A percentile compares a stretch with the other conserved stretches of the same genome.
Evolutionary conservation across 805 yeast genomes (phyloP).

Genomic region (Allodekkera sacchari): DNA sequence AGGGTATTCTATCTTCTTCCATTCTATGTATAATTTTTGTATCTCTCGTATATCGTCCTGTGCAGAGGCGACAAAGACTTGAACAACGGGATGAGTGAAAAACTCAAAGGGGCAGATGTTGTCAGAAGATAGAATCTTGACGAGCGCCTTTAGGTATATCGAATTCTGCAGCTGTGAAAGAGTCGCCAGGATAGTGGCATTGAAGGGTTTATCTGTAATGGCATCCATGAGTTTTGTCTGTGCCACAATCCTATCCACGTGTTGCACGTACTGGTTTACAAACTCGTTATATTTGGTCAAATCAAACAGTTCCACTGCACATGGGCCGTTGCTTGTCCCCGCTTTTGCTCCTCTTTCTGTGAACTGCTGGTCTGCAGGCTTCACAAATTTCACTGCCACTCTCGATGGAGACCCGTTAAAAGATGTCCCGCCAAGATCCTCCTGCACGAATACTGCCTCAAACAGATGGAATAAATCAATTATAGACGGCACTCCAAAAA

Average conservation of each 20-base stretch:
- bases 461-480: slow-evolving; percentile 20
- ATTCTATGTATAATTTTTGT: slow-evolving; percentile 45
- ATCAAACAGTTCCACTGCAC: too few species aligned
- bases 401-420: slow-evolving; percentile 9
- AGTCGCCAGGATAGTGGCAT: background rate
- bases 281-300: background rate
- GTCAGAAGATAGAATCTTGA: slow-evolving; percentile 50
- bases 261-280: slow-evolving; percentile 3
- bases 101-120: slow-evolving; percentile 72
- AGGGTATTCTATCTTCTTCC: slow-evolving; percentile 41
- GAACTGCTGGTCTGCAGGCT: slow-evolving; percentile 18
- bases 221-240: too few species aligned
- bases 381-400: slow-evolving; percentile 20
- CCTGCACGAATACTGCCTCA: slow-evolving; percentile 17
- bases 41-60: slow-evolving; percentile 48
- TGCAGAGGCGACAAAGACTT: slow-evolving; percentile 58
- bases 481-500: slow-evolving; percentile 13
- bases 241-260: too few species aligned
- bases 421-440: slow-evolving; percentile 11
- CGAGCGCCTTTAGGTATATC: slow-evolving; percentile 49
- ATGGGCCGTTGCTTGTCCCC: background rate
- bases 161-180: slow-evolving; percentile 29
- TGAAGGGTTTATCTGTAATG: background rate
- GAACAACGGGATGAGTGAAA: slow-evolving; percentile 78
- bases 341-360: slow-evolving; percentile 12